Base-by-base conservation (phyloP, 805 yeast genomes). In the Scheffersomyces lignosus region DNA sequence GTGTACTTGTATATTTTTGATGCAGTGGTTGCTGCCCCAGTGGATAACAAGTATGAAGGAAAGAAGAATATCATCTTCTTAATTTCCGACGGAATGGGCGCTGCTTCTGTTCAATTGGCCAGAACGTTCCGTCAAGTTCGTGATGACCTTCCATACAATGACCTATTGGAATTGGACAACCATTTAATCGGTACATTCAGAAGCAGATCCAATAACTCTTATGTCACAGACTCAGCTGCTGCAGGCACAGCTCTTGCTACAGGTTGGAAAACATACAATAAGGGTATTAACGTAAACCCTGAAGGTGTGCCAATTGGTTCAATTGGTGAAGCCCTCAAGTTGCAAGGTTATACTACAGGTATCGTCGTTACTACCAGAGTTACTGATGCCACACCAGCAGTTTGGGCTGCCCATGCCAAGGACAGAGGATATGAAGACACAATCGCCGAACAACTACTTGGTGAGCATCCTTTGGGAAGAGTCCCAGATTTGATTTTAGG, bases 201-300 rank as follows among this genome's bases (percentile, higher is more conserved):
- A 47, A 89, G 96, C 0, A 73, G 87, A 44, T 84, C 95, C n/a
- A 77, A 78, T 15, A 67, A 71, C 41, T 83, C 93, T 1, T 66
- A 84, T 47, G 77, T 89, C 40, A 89, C 96, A 0, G 96, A 89
- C 57, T 85, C 95, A 18, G 96, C 96, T 10, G 96, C 96, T 2
- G 96, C 96, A 12, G 96, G 96, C 9, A 87, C 95, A n/a, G 96
- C 95, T 1, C 89, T 87, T 52, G 71, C 95, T 0, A 86, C 95
- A 60, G 89, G 80, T 5, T 51, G 78, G 48, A 89, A 89, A 64
- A 66, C 87, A 5, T 87, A 86, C 60, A 88, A 88, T 56, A 90
- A 91, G n/a, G 96, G 95, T 7, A 83, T 88, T 57, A 93, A 87
- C 15, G 95, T 89, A 12, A 75, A 74, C 44, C 77, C 86, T 1